These are phyloP conservation scores for Begonia fuchsioides DNA, from an alignment of 306 rosid genomes.

Conservation along the genomic window DNA sequence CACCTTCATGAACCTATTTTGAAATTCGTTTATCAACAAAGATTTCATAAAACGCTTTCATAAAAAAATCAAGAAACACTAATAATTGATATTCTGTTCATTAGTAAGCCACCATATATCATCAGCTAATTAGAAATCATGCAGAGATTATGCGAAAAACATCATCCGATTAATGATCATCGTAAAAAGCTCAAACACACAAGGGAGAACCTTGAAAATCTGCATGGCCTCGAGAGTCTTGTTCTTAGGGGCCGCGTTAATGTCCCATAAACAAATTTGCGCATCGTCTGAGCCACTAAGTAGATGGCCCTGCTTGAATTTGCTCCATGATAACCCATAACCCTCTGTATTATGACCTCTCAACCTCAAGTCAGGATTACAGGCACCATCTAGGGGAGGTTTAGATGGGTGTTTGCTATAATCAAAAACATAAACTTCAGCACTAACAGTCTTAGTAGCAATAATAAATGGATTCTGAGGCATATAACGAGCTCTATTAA, in stretches of 20 bases:
- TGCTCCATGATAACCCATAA: conserved; percentile 94
- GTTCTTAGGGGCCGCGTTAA: conserved; percentile 63
- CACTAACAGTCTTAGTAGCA: conserved; percentile 86
- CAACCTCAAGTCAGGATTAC: conserved; percentile 84
- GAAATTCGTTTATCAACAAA: no score
- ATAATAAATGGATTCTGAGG: conserved; percentile 80
- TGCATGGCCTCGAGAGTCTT: conserved; percentile 65
- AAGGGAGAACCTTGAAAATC: conserved; percentile 55
- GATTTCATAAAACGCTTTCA: no score
- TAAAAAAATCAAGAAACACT: no score
- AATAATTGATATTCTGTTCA: no score
- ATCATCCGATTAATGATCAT: no score
- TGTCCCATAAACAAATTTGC: conserved; percentile 97
- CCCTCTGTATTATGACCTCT: conserved; percentile 95
- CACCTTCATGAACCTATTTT: conserved; percentile 81
- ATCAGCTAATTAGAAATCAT: no score
- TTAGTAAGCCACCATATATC: no score
- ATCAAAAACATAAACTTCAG: conserved; percentile 90
- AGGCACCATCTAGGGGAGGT: conserved; percentile 89
- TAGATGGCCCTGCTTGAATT: conserved; percentile 80
- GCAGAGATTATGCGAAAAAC: no score
- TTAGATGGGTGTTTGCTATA: conserved; percentile 93
- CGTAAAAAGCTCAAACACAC: not conserved
- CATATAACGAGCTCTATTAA: conserved; percentile 90
- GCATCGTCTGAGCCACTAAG: conserved; percentile 99